phyloP scores from a whole-genome alignment of 1,139 yeast species.

The Kodamaea suecica region DNA sequence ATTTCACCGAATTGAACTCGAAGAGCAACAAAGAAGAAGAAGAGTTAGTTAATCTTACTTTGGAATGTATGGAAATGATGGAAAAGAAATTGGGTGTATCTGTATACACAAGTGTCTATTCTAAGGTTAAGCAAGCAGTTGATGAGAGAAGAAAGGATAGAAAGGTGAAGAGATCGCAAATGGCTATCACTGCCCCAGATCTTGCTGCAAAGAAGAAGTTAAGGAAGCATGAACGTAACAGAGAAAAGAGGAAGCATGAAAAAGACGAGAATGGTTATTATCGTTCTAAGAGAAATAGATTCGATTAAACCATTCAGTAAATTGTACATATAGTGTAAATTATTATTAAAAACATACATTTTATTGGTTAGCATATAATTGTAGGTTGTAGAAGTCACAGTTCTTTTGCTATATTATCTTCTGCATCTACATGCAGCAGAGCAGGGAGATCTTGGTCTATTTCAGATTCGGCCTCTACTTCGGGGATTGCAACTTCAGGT shows the following conservation, averaged over 20 bases:
- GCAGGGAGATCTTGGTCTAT: neutral
- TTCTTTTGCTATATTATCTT: neutral
- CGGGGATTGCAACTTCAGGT: no score
- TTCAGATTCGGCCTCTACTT: neutral
- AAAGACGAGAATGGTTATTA: slow-evolving; percentile 78
- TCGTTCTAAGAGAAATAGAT: slow-evolving; percentile 58
- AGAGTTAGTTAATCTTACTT: slow-evolving; percentile 57
- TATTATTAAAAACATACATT: no score
- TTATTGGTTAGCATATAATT: no score
- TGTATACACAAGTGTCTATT: slow-evolving; percentile 60
- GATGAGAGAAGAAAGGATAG: slow-evolving; percentile 69
- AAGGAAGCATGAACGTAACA: slow-evolving; percentile 68
- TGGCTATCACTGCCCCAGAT: slow-evolving; percentile 80
- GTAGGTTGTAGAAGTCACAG: neutral
- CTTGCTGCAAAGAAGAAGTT: slow-evolving; percentile 72
- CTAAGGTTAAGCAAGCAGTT: slow-evolving; percentile 61
- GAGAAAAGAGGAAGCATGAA: slow-evolving; percentile 72
- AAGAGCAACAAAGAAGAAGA: slow-evolving; percentile 37
- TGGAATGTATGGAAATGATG: slow-evolving; percentile 67
- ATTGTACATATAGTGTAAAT: slow-evolving; percentile 1
- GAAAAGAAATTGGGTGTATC: slow-evolving; percentile 73
- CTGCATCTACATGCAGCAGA: neutral
- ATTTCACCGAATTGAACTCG: slow-evolving; percentile 43
- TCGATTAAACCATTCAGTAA: slow-evolving; percentile 10
- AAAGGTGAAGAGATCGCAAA: slow-evolving; percentile 68